Evolutionary conservation across 371 early-diverging fungal species (phyloP), one percentile per base, ranked within the genome.

Genomic region (Rhizopus arrhizus): DNA sequence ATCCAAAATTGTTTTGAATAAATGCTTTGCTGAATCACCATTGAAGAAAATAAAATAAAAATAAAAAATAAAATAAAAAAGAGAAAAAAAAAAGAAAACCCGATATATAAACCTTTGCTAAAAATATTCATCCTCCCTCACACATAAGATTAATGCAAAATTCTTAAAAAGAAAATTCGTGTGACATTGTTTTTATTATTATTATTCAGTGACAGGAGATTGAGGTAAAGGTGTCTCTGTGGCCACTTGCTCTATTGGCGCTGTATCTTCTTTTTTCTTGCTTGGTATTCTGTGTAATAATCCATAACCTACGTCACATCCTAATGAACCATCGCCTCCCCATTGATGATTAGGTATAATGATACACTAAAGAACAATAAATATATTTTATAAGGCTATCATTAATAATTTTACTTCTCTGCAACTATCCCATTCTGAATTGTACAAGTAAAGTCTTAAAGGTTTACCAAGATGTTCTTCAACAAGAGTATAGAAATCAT

Each of bases 241-340:
- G 66, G n/a, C n/a, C 61, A 49, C 55, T 40, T 33, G 28, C 4
- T 60, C 57, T 22, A 22, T 22, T 22, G 22, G 22, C 22, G 22
- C 22, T 22, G 22, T 22, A 22, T 29, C 16, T 11, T 42, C 40
- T 16, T 58, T 45, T 12, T 47, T 53, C 22, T 65, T 68, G 31
- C 58, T 62, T 35, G 74, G 72, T 15, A 74, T 65, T 42, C 69
- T 50, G 40, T 62, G 70, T 28, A 68, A 58, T 50, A 78, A 65
- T 51, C 86, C 86, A 68, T 83, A 89, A 22, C 86, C 89, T 4
- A 89, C 86, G 63, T 86, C 89, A 59, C 89, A 89, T 9, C 89
- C 89, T 11, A 89, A 58, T 5, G 84, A 77, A 1, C 89, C 89
- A 56, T 80, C 74, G 22, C 89, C 89, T 41, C 89, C 89, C 89